A percentile compares a stretch with the other conserved stretches of the same genome.
These are phyloP conservation scores for Calocera cornea DNA, from an alignment of 768 basidiomycete genomes.

Conservation along the genomic window DNA sequence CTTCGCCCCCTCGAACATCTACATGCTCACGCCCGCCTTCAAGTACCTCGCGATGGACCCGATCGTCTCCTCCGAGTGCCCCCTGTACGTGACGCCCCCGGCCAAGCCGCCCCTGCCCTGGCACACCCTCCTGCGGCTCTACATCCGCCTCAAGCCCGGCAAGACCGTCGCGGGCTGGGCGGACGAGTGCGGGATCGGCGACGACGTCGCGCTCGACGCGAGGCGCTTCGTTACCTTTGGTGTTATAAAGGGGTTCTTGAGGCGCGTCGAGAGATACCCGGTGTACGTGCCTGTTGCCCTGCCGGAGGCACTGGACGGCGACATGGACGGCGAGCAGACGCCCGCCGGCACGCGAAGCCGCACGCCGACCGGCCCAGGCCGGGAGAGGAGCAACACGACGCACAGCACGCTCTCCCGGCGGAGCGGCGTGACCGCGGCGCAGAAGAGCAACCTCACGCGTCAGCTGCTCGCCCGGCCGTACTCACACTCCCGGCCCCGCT, in stretches of 20 bases:
- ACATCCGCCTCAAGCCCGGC: slow-evolving; percentile 73
- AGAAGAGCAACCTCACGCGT: slow-evolving; percentile 1
- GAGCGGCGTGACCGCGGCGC: neutral
- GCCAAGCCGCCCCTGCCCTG: slow-evolving; percentile 65
- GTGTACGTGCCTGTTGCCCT: slow-evolving; percentile 24
- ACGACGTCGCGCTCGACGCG: slow-evolving; percentile 72
- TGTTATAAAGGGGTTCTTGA: slow-evolving; percentile 95
- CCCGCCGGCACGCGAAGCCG: neutral
- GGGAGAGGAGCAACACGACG: slow-evolving; percentile 3
- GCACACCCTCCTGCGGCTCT: slow-evolving; percentile 74
- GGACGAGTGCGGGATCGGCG: slow-evolving; percentile 70
- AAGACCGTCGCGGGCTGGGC: slow-evolving; percentile 82
- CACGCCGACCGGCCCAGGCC: neutral
- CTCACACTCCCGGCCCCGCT: slow-evolving; percentile 7
- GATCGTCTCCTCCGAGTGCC: slow-evolving; percentile 82
- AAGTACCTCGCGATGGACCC: slow-evolving; percentile 76
- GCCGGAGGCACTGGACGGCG: slow-evolving; percentile 28
- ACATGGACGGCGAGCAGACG: neutral
- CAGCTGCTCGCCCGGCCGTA: neutral
- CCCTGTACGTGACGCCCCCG: slow-evolving; percentile 72
- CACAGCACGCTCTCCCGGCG: neutral
- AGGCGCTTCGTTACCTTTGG: slow-evolving; percentile 95
- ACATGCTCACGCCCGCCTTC: slow-evolving; percentile 74
- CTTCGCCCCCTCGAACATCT: slow-evolving; percentile 97
- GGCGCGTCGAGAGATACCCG: slow-evolving; percentile 88